Percentiles rank a stretch among this genome's conserved stretches.
These are phyloP conservation scores for Penicillium desertorum DNA, from an alignment of 495 filamentous ascomycete genomes.

Conservation along the genomic window DNA sequence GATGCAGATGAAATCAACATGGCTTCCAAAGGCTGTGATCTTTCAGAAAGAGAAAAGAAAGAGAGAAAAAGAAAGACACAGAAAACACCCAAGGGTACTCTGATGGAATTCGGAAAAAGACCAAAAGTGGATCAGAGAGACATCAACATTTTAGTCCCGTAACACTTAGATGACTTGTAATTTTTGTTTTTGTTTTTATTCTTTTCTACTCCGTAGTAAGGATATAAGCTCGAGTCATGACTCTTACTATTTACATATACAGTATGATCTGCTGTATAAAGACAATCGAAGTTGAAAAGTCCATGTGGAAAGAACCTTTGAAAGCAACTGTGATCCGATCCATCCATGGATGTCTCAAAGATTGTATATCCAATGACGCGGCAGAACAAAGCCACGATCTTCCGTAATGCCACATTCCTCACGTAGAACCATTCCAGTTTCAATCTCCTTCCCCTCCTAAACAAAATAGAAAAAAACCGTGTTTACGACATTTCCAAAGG, in stretches of 20 bases:
- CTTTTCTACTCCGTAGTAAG: no score
- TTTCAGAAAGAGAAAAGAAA: neutral
- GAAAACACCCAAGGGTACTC: slow-evolving; percentile 14
- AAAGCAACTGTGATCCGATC: slow-evolving; percentile 1
- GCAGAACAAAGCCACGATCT: slow-evolving; percentile 11
- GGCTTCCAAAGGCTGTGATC: neutral
- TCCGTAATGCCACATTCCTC: neutral
- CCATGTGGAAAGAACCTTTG: neutral
- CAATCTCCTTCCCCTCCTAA: neutral
- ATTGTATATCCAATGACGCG: slow-evolving; percentile 11
- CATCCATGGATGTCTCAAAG: slow-evolving; percentile 4
- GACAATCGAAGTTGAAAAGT: neutral
- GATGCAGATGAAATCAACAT: slow-evolving; percentile 36
- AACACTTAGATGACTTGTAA: slow-evolving; percentile 36
- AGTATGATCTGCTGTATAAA: neutral
- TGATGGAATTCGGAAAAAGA: slow-evolving; percentile 24
- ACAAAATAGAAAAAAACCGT: neutral
- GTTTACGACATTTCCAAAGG: slow-evolving; percentile 4
- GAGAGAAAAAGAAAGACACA: slow-evolving; percentile 20
- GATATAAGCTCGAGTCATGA: neutral
- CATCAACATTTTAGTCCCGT: slow-evolving; percentile 27
- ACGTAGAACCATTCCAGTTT: no score
- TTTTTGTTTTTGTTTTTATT: neutral
- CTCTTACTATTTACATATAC: neutral
- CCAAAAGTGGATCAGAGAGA: slow-evolving; percentile 35